Conservation (phyloP, 306 rosid genomes). For the Castanea crenata region DNA sequence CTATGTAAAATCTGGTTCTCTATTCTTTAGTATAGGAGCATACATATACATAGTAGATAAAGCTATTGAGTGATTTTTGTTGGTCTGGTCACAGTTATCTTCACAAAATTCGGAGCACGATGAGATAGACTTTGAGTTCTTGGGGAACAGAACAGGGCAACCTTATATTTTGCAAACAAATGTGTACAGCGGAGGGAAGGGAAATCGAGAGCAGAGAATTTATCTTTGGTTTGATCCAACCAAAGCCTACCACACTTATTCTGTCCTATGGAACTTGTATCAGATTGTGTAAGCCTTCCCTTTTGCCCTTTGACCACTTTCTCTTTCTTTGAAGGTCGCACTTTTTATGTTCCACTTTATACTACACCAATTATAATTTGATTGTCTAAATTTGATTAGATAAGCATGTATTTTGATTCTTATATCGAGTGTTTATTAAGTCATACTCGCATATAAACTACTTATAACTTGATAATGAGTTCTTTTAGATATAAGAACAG, state of each 20-base stretch:
- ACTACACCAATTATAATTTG: too few relatives aligned
- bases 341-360: too few relatives aligned
- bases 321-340: not conserved
- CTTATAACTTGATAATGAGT: too few relatives aligned
- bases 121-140: constrained; percentile 92
- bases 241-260: constrained; percentile 64
- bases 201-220: constrained; percentile 85
- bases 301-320: not conserved
- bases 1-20: constrained; percentile 39
- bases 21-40: too few relatives aligned
- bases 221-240: constrained; percentile 95
- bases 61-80: not conserved
- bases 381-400: too few relatives aligned
- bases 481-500: too few relatives aligned
- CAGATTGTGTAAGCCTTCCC: constrained; percentile 64
- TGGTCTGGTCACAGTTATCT: constrained; percentile 48
- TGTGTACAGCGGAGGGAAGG: constrained; percentile 17
- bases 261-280: constrained; percentile 73
- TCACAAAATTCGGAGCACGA: constrained; percentile 81
- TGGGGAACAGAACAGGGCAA: constrained; percentile 92
- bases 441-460: too few relatives aligned
- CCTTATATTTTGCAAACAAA: constrained; percentile 82
- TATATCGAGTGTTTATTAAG: too few relatives aligned
- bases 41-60: too few relatives aligned
- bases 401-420: too few relatives aligned